Evolutionary conservation across 768 basidiomycete genomes (phyloP).

Genomic region (Imleria badia): DNA sequence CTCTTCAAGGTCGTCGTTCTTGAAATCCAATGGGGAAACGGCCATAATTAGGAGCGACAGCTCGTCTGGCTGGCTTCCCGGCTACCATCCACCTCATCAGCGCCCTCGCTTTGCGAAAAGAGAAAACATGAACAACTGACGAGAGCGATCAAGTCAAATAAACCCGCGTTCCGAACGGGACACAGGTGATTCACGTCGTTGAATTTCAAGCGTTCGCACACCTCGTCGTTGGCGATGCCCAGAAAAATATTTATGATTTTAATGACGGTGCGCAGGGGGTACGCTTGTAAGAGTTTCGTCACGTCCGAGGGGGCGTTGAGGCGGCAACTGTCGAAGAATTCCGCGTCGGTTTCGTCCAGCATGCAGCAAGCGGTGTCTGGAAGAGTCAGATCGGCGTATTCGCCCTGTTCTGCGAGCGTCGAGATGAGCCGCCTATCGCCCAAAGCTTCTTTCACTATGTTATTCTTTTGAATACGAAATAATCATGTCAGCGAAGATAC

Average conservation of each 20-base stretch:
- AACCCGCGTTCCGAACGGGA: background rate
- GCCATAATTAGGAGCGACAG: conserved; percentile 1
- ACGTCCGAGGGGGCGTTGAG: conserved; percentile 3
- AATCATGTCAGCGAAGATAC: background rate
- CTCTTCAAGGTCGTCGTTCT: background rate
- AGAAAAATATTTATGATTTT: background rate
- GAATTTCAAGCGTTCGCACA: background rate
- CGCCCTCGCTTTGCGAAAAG: background rate
- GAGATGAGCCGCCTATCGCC: background rate
- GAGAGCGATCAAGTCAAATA: conserved; percentile 8
- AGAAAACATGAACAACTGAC: background rate
- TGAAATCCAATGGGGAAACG: conserved; percentile 2
- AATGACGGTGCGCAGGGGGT: conserved; percentile 1
- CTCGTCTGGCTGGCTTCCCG: background rate
- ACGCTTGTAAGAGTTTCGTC: conserved; percentile 2
- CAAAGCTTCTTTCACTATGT: background rate
- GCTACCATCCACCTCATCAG: background rate
- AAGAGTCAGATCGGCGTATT: background rate
- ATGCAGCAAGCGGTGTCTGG: background rate
- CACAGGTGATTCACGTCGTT: conserved; percentile 8
- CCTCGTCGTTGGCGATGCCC: background rate
- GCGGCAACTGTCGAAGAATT: background rate
- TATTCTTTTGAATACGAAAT: too few relatives aligned
- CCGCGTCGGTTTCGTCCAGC: background rate
- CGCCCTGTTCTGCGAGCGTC: background rate